Evolutionary conservation across 176 grass and related monocot genomes (phyloP).

Genomic region (Oryza officinalis): DNA sequence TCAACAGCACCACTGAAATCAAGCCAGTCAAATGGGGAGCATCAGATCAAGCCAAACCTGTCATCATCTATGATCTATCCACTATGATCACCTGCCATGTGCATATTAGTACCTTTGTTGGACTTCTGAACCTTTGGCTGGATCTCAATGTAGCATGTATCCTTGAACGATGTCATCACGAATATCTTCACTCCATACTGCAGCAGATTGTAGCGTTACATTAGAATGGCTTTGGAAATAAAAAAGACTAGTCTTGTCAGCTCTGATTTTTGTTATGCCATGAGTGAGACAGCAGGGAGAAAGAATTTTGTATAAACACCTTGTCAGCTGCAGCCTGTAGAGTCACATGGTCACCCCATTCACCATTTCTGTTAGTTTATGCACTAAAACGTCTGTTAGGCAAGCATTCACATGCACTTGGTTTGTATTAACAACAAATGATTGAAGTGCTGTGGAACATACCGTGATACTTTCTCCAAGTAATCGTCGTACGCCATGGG

Average conservation of each 20-base stretch:
- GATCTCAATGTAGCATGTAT: constrained; percentile 99
- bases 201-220: constrained; percentile 42
- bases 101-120: constrained; percentile 72
- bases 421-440: constrained; percentile 10
- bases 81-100: background rate
- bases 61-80: background rate
- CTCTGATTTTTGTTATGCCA: constrained; percentile 20
- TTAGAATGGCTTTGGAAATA: constrained; percentile 33
- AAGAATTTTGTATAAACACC: constrained; percentile 47
- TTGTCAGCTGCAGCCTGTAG: constrained; percentile 94
- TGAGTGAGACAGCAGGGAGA: constrained; percentile 20
- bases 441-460: constrained; percentile 14
- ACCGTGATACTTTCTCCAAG: constrained; percentile 77
- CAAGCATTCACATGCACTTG: background rate
- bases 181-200: constrained; percentile 98
- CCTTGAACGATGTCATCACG: constrained; percentile 97
- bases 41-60: background rate
- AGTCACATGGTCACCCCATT: constrained; percentile 99
- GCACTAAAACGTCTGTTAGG: constrained; percentile 33
- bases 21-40: background rate
- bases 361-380: constrained; percentile 60
- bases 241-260: constrained; percentile 2
- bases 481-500: constrained; percentile 94
- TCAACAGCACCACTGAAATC: constrained; percentile 81
- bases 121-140: constrained; percentile 92